Conservation (phyloP, 2,329 filamentous ascomycete species). For the Cladosporium sp. region DNA sequence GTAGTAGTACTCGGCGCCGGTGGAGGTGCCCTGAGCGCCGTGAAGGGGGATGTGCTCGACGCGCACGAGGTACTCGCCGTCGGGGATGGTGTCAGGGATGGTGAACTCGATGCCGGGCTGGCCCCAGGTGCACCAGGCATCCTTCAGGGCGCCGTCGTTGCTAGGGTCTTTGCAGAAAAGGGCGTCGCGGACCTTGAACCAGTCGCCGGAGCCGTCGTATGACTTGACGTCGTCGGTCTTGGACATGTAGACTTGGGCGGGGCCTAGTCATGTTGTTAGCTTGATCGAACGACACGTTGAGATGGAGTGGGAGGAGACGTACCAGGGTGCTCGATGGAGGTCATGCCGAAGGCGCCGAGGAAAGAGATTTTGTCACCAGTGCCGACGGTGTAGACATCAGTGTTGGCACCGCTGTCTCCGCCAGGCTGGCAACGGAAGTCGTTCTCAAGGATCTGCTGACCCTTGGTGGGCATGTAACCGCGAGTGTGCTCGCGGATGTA, state of each 20-base stretch:
- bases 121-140: constrained; percentile 15
- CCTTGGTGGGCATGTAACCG: constrained; percentile 26
- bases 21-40: constrained; percentile 39
- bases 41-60: constrained; percentile 53
- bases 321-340: constrained; percentile 23
- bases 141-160: constrained; percentile 11
- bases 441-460: constrained; percentile 27
- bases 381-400: constrained; percentile 28
- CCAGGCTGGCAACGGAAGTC: constrained; percentile 20
- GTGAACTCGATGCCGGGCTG: constrained; percentile 23
- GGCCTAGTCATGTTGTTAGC: background rate
- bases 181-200: constrained; percentile 20
- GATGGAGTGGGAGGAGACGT: background rate
- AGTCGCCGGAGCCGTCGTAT: constrained; percentile 18
- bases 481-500: constrained; percentile 41
- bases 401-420: constrained; percentile 26
- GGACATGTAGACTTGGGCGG: constrained; percentile 23
- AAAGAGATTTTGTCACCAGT: constrained; percentile 20
- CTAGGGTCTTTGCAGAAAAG: constrained; percentile 8
- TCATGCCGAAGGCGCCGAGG: constrained; percentile 12
- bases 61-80: constrained; percentile 53
- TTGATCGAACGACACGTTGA: background rate
- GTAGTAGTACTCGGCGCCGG: constrained; percentile 35
- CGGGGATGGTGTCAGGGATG: constrained; percentile 48
- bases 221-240: constrained; percentile 16